Evolutionary conservation across 306 rosid species (phyloP).

Genomic region (Prunus fruticosa): DNA sequence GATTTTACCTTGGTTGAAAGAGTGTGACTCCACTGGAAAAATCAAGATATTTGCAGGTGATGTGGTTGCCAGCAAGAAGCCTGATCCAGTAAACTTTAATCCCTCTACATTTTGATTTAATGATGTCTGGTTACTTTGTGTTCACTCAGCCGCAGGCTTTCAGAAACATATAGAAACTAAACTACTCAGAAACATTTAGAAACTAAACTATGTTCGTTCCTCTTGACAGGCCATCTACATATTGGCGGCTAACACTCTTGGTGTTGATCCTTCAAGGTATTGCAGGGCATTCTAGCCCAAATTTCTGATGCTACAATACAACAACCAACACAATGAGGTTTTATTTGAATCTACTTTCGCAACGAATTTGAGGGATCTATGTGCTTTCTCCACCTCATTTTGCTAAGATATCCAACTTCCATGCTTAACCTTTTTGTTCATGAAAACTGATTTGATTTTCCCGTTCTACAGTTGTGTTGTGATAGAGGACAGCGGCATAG

Average conservation of each 20-base stretch:
- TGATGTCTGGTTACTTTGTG: conserved; percentile 25
- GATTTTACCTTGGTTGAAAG: no score
- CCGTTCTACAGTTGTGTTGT: conserved; percentile 79
- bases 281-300: conserved; percentile 79
- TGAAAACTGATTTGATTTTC: not conserved
- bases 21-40: no score
- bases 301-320: conserved; percentile 32
- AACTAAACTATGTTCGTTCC: conserved; percentile 24
- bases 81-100: conserved; percentile 75
- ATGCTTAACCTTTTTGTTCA: not conserved
- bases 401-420: not conserved
- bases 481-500: conserved; percentile 92
- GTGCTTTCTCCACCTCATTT: not conserved
- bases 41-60: conserved; percentile 96
- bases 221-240: conserved; percentile 82
- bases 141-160: conserved; percentile 71
- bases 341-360: conserved; percentile 5
- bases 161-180: no score
- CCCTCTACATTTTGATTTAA: conserved; percentile 17
- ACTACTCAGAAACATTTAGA: conserved; percentile 34
- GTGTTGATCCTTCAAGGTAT: conserved; percentile 92
- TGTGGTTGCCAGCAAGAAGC: conserved; percentile 96
- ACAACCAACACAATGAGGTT: conserved; percentile 5
- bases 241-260: conserved; percentile 80
- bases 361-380: conserved; percentile 10